Evolutionary conservation across 768 basidiomycete species (phyloP), one percentile per base, ranked within the genome.

Genomic region (Heimioporus sp.): DNA sequence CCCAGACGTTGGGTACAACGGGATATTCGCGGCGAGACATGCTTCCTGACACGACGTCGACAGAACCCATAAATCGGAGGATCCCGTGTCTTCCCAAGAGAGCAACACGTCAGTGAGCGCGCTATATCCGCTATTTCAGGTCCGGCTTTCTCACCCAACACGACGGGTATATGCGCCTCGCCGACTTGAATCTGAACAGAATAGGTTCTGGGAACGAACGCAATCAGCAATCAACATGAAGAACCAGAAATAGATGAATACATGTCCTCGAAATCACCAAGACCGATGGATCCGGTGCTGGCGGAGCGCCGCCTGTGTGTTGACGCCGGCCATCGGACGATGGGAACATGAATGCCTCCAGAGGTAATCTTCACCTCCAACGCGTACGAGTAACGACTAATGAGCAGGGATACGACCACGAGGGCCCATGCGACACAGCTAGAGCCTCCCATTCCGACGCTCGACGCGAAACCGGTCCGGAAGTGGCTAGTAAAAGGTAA

Each of bases 1-100:
- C 7, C 62, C 71, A 10, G 71, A 50, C 8, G 67, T 78, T 1
- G 79, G 74, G 60, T 86, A 88, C 21, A 81, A 63, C 5, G 78
- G 71, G 2, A 77, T 64, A 2, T 59, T 65, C 28, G 60, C 62
- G 4, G 68, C 52, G 46, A 76, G 76, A 52, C 74, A 77, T 3
- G 72, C 58, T n/a, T 60, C 56, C 10, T 65, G 67, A 63, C 85
- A 90, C 0, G 75, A 68, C 45, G 82, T 76, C 0, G 86, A 86
- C 24, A 84, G 66, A 10, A 86, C 76, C 89, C 89, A 91, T 6
- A 90, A 64, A 60, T 91, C 88, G 5, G 88, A 83, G 3, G 88
- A 90, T 40, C 88, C 88, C 2, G 87, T 88, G 56, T 90, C 88
- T 87, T 48, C 6, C 40, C n/a, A 38, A 17, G 34, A 15, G 31